Conservation (phyloP, 148 eudicot species). For the Persicaria tinctoria region DNA sequence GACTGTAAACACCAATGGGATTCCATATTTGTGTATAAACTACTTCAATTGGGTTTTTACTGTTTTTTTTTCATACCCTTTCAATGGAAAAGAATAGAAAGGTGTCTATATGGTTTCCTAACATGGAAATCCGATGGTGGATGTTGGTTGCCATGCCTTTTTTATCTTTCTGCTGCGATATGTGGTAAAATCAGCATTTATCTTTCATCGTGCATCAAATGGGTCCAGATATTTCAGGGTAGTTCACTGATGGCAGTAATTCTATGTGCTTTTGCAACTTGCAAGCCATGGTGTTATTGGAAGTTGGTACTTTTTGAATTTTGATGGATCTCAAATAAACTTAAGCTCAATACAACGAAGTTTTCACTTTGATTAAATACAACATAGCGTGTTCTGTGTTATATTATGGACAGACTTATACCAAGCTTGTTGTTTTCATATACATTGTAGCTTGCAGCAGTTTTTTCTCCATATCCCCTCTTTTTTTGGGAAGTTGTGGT, state of each 20-base stretch:
- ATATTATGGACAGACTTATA: neutral
- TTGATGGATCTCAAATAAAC: neutral
- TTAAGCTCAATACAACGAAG: neutral
- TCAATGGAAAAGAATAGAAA: neutral
- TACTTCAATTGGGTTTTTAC: neutral
- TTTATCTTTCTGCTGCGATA: neutral
- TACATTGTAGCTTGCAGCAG: neutral
- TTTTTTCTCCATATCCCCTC: neutral
- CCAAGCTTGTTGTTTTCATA: neutral
- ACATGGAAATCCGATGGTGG: neutral
- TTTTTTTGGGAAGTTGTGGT: neutral
- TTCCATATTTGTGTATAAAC: neutral
- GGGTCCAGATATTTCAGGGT: neutral
- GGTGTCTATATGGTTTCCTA: neutral
- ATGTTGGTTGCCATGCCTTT: neutral
- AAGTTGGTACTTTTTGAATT: neutral
- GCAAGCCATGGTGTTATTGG: neutral
- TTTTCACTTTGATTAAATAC: neutral
- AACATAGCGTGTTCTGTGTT: neutral
- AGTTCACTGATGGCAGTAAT: neutral
- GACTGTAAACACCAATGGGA: neutral
- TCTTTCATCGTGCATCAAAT: neutral
- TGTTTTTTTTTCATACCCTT: neutral
- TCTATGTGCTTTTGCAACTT: neutral
- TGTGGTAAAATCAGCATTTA: neutral